phyloP scores from a whole-genome alignment of 805 yeast species.

The Suhomyces pyralidae region DNA sequence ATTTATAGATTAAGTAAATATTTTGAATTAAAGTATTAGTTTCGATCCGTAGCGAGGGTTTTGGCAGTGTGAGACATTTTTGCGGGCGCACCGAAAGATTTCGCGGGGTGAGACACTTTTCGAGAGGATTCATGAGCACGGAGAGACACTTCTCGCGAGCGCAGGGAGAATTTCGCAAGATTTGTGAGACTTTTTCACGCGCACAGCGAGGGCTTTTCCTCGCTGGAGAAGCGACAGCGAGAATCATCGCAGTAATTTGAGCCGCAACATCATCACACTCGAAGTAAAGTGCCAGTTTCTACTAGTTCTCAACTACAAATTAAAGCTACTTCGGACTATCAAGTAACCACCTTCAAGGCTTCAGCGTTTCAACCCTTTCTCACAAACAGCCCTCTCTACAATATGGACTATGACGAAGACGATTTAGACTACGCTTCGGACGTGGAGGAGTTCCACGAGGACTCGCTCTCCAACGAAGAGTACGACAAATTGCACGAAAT shows the following conservation, averaged over 20 bases:
- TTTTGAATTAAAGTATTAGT: neutral
- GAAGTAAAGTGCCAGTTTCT: neutral
- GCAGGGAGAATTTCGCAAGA: too few species aligned
- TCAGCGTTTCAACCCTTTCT: slow-evolving; percentile 26
- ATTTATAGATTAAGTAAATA: neutral
- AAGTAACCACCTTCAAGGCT: neutral
- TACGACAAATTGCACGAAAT: slow-evolving; percentile 41
- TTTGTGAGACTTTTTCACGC: too few species aligned
- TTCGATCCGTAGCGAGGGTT: too few species aligned
- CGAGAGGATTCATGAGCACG: too few species aligned
- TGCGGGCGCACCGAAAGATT: too few species aligned
- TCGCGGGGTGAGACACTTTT: too few species aligned
- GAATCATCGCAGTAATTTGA: neutral
- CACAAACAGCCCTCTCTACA: neutral
- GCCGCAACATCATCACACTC: neutral
- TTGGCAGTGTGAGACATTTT: too few species aligned
- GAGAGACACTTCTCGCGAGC: too few species aligned
- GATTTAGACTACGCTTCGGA: slow-evolving; percentile 24
- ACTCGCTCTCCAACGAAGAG: slow-evolving; percentile 36
- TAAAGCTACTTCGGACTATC: neutral
- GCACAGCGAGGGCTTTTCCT: neutral
- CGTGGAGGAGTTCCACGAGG: slow-evolving; percentile 37
- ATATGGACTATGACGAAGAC: slow-evolving; percentile 21
- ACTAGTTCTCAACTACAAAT: neutral
- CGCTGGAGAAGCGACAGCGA: neutral